Evolutionary conservation across 805 yeast genomes (phyloP), one percentile per base, ranked within the genome.

Genomic region (Schwanniomyces polymorphus): DNA sequence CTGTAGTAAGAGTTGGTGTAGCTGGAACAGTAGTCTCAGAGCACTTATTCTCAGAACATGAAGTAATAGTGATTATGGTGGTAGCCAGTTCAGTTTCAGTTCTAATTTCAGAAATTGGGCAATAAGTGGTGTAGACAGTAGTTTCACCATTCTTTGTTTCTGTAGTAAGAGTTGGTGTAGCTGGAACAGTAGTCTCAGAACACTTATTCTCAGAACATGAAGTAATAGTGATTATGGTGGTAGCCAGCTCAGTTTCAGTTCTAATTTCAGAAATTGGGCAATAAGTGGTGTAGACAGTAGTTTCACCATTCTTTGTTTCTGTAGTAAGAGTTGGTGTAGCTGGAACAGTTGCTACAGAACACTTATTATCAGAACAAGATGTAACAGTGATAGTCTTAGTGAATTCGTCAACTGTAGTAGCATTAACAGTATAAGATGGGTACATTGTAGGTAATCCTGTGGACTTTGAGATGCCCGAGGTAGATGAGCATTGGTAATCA

Each of bases 141-240:
- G 25, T 34, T 12, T 41, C 31, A 25, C 34, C 31, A 25, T 44
- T 33, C 5, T 21, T 23, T 26, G 43, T 44, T 23, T 59, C 51
- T 25, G 59, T 48, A n/a, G 65, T 57, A 7, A 61, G 42, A 43
- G 75, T 75, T 44, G 72, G 60, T 43, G 76, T 69, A 9, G 60
- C 58, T 12, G 69, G 56, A 41, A 49, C 59, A 16, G 40, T 38
- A 14, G 64, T 56, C 16, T 52, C 56, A 6, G 54, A 29, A 53
- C 76, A 72, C 47, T 54, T 62, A 56, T 69, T 42, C 44, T 64
- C 64, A 7, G 58, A 46, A 51, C 77, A 72, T 11, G 74, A 65
- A 35, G 76, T 69, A 43, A 66, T 55, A 17, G 72, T 67, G 11
- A 68, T 41, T 14, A 63, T 61, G 16, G 68, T 61, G 33, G 68